Conservation (phyloP, 1,284 basidiomycete species). For the Leccinum proximum region DNA sequence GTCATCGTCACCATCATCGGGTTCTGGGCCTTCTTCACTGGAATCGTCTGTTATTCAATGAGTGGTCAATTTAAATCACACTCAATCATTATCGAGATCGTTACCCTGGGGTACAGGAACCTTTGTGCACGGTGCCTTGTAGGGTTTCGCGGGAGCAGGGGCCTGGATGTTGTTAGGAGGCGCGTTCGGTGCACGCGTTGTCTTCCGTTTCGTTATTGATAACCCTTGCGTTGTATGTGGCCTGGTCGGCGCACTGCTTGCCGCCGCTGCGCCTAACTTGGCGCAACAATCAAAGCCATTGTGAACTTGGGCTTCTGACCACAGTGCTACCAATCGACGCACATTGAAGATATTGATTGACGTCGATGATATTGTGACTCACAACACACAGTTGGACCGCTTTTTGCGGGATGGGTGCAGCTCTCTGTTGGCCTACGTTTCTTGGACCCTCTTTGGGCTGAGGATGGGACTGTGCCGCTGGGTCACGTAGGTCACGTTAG, state of each 20-base stretch:
- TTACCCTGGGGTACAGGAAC: conserved; percentile 23
- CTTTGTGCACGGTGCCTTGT: conserved; percentile 14
- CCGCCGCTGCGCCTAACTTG: conserved; percentile 30
- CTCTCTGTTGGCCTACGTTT: conserved; percentile 16
- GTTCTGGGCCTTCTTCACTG: neutral
- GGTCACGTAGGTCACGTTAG: conserved; percentile 7
- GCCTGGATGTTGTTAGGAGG: conserved; percentile 9
- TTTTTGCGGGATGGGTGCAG: conserved; percentile 18
- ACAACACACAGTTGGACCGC: conserved; percentile 23
- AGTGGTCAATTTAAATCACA: conserved; percentile 12
- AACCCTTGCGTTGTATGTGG: conserved; percentile 12
- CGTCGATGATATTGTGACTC: conserved; percentile 19
- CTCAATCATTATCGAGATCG: conserved; percentile 10
- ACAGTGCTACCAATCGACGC: conserved; percentile 29
- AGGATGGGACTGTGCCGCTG: conserved; percentile 13
- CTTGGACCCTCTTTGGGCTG: conserved; percentile 14
- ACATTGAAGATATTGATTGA: conserved; percentile 28
- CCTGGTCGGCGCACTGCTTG: conserved; percentile 16
- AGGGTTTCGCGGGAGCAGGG: conserved; percentile 8
- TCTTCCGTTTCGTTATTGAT: conserved; percentile 21
- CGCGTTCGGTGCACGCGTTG: conserved; percentile 6
- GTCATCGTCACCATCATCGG: conserved; percentile 19
- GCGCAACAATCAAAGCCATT: conserved; percentile 31
- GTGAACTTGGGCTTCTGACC: conserved; percentile 33
- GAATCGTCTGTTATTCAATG: conserved; percentile 19